Conservation (phyloP, 1,139 yeast species). For the Insectozyma bohioensis region DNA sequence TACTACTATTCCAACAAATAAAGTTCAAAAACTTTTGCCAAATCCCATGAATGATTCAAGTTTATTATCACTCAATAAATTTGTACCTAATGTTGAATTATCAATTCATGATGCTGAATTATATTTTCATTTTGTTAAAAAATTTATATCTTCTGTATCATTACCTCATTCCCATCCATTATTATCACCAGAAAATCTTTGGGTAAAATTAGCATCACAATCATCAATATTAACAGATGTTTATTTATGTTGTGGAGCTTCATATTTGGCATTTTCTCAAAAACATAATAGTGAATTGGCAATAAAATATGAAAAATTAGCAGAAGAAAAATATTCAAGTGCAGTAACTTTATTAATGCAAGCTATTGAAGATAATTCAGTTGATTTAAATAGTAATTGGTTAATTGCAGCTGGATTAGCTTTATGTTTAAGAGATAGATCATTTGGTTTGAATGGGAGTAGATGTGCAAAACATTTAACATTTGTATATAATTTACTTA, state of each 20-base stretch:
- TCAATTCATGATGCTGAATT: too few species aligned
- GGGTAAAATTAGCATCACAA: constrained; percentile 8
- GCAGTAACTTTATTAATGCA: constrained; percentile 9
- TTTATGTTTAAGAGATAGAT: constrained; percentile 12
- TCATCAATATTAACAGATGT: constrained; percentile 10
- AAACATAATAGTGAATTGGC: constrained; percentile 3
- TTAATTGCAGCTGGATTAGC: constrained; percentile 11
- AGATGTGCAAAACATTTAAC: constrained; percentile 12
- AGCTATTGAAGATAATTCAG: constrained; percentile 5
- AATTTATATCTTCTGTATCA: too few species aligned
- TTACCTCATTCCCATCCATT: too few species aligned
- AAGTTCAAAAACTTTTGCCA: too few species aligned
- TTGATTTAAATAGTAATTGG: constrained; percentile 13
- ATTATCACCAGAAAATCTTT: constrained; percentile 6
- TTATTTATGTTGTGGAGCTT: constrained; percentile 13
- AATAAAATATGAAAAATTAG: constrained; percentile 5
- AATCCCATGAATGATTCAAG: too few species aligned
- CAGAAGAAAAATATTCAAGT: constrained; percentile 8
- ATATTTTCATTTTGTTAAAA: too few species aligned
- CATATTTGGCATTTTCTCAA: constrained; percentile 10
- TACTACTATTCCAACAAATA: too few species aligned
- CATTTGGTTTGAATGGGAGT: constrained; percentile 10
- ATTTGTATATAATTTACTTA: constrained; percentile 11
- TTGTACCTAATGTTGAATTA: too few species aligned
- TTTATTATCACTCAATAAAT: too few species aligned